phyloP scores from a whole-genome alignment of 2,329 filamentous ascomycete genomes.

The Apiospora saccharicola region DNA sequence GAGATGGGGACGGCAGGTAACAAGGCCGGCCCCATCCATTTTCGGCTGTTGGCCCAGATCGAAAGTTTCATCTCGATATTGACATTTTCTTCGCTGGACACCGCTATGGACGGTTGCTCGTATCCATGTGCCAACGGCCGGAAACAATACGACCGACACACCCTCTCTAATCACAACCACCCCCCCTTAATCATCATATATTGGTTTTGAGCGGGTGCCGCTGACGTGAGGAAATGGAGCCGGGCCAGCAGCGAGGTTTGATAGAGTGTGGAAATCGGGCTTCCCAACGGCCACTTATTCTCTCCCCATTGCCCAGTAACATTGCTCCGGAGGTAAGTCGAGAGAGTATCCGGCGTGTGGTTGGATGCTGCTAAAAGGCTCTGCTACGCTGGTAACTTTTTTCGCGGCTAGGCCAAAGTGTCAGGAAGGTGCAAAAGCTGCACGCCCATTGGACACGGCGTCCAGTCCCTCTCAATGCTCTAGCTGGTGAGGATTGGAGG shows the following conservation, averaged over 20 bases:
- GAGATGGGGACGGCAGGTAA: background rate
- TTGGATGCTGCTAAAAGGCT: background rate
- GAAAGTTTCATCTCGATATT: constrained; percentile 20
- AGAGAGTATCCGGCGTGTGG: background rate
- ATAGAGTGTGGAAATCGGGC: background rate
- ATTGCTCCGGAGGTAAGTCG: background rate
- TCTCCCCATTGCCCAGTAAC: background rate
- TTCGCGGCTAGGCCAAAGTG: background rate
- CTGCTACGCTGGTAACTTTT: background rate
- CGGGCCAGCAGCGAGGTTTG: background rate
- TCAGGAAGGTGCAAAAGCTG: background rate
- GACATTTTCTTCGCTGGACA: constrained; percentile 1
- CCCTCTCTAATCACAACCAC: constrained; percentile 8
- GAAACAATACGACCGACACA: background rate
- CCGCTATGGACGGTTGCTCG: background rate
- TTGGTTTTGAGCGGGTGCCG: constrained; percentile 1
- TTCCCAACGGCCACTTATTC: background rate
- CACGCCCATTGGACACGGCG: background rate
- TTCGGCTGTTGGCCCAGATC: constrained; percentile 13
- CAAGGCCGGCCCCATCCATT: background rate
- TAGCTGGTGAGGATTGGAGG: background rate
- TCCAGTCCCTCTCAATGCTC: background rate
- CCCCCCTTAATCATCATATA: background rate
- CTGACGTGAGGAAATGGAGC: constrained; percentile 16
- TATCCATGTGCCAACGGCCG: constrained; percentile 9